These are phyloP conservation scores for Kluyveromyces wickerhamii DNA, from an alignment of 805 yeast species.

Conservation along the genomic window DNA sequence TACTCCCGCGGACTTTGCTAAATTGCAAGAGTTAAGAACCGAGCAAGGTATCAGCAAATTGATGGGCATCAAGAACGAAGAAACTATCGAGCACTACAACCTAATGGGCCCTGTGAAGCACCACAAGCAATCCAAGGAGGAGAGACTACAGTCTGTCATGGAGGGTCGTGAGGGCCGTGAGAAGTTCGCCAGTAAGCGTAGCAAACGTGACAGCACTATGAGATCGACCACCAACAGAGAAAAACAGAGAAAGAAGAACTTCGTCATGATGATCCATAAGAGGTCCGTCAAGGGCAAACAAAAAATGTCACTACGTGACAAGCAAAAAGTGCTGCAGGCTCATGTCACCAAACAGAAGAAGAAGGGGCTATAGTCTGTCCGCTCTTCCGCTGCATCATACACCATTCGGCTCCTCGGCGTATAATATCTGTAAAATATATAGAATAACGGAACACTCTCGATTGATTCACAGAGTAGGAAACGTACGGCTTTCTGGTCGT, in stretches of 20 bases:
- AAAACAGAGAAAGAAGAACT: slow-evolving; percentile 97
- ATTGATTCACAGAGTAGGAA: too few species aligned
- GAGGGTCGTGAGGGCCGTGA: slow-evolving; percentile 95
- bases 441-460: too few species aligned
- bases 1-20: slow-evolving; percentile 97
- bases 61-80: slow-evolving; percentile 71
- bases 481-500: too few species aligned
- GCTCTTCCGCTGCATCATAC: too few species aligned
- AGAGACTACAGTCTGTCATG: slow-evolving; percentile 73
- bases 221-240: slow-evolving; percentile 94
- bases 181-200: slow-evolving; percentile 81
- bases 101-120: slow-evolving; percentile 68
- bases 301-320: slow-evolving; percentile 80
- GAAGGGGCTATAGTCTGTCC: too few species aligned
- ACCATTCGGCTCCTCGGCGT: too few species aligned
- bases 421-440: too few species aligned
- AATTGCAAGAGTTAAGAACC: slow-evolving; percentile 76
- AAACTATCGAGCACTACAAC: slow-evolving; percentile 68
- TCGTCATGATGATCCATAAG: slow-evolving; percentile 97
- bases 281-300: slow-evolving; percentile 90
- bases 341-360: slow-evolving; percentile 88
- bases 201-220: slow-evolving; percentile 53
- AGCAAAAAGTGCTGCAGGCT: slow-evolving; percentile 77
- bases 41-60: slow-evolving; percentile 81
- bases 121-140: slow-evolving; percentile 83